These are phyloP conservation scores for Ophiostoma novo-ulmi DNA, from an alignment of 2,329 filamentous ascomycete species.

Conservation along the genomic window DNA sequence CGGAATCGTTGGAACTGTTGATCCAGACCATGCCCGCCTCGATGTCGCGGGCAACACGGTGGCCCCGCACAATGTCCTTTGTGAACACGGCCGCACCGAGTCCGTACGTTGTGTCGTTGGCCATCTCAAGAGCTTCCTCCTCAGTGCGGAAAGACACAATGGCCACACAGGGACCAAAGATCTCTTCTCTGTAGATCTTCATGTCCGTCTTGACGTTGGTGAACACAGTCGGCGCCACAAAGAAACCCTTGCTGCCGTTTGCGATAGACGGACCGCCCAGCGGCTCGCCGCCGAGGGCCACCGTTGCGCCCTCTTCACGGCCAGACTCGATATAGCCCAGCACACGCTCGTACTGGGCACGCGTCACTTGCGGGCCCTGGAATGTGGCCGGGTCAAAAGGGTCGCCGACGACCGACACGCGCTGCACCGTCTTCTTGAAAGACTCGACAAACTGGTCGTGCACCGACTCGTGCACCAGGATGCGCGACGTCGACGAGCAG, in stretches of 20 bases:
- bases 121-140: slow-evolving; percentile 45
- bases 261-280: slow-evolving; percentile 18
- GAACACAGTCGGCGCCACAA: slow-evolving; percentile 27
- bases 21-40: slow-evolving; percentile 51
- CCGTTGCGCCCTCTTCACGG: slow-evolving; percentile 60
- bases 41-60: slow-evolving; percentile 45
- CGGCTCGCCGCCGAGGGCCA: slow-evolving; percentile 55
- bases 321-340: slow-evolving; percentile 62
- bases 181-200: slow-evolving; percentile 45
- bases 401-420: slow-evolving; percentile 58
- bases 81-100: slow-evolving; percentile 54
- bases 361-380: slow-evolving; percentile 66
- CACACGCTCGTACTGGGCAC: slow-evolving; percentile 61
- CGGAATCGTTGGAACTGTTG: slow-evolving; percentile 32
- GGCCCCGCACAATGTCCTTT: slow-evolving; percentile 44
- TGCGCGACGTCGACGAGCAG: slow-evolving; percentile 55
- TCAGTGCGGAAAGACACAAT: slow-evolving; percentile 49
- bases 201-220: slow-evolving; percentile 24
- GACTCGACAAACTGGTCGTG: slow-evolving; percentile 56
- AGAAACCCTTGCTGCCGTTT: slow-evolving; percentile 37
- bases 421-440: slow-evolving; percentile 56
- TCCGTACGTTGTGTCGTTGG: slow-evolving; percentile 53
- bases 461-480: slow-evolving; percentile 54
- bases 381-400: slow-evolving; percentile 62
- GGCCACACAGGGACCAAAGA: slow-evolving; percentile 56